Percentiles rank a stretch among this genome's conserved stretches.
phyloP scores from a whole-genome alignment of 495 filamentous ascomycete species.

The Penicillium taxi region DNA sequence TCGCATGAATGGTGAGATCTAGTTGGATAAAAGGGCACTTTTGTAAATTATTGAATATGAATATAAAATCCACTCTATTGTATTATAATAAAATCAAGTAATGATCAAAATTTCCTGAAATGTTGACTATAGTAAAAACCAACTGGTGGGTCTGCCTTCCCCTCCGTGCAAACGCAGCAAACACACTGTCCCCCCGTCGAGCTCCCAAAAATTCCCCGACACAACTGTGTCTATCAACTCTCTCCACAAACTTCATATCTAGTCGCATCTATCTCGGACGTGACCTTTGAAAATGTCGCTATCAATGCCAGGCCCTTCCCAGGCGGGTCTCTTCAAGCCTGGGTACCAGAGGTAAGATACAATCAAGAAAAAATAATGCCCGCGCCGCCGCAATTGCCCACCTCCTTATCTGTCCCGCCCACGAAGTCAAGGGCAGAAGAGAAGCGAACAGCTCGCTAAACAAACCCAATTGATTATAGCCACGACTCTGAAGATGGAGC shows the following conservation, averaged over 20 bases:
- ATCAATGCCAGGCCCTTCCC: conserved; percentile 86
- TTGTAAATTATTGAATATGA: not conserved
- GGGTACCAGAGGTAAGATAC: conserved; percentile 84
- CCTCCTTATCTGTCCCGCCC: conserved; percentile 21
- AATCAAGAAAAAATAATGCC: conserved; percentile 1
- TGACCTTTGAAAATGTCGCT: conserved; percentile 68
- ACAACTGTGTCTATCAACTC: conserved; percentile 25
- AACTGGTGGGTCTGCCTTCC: conserved; percentile 27
- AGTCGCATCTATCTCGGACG: conserved; percentile 21
- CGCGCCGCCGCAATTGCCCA: conserved; percentile 24
- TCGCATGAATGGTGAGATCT: not conserved
- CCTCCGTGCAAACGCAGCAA: conserved; percentile 41
- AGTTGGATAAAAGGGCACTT: not conserved
- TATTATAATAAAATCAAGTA: not conserved
- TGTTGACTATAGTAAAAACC: conserved; percentile 4
- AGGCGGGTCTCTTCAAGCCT: conserved; percentile 87
- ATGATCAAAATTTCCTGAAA: not conserved
- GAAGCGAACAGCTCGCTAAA: conserved; percentile 2
- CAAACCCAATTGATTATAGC: conserved; percentile 39
- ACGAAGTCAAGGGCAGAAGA: no score
- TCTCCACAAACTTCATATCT: conserved; percentile 16
- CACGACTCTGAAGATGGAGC: conserved; percentile 98
- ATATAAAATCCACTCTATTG: not conserved
- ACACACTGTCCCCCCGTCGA: conserved; percentile 31
- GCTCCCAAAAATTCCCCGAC: conserved; percentile 41